Conservation (phyloP, 192 early-diverging fungal species). For the Coemansia erecta region DNA sequence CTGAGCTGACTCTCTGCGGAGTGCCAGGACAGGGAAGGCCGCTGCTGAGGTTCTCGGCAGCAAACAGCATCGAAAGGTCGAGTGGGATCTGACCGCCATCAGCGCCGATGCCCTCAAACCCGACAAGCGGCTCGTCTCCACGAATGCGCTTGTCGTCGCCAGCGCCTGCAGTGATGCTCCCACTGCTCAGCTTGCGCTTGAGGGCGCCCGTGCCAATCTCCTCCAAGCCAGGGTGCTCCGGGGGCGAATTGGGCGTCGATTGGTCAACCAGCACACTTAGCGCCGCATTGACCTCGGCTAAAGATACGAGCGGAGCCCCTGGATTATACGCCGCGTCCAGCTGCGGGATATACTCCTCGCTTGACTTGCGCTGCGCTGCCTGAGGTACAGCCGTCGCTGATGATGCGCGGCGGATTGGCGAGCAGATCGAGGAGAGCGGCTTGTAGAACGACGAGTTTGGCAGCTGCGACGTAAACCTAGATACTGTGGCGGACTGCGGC, state of each 20-base stretch:
- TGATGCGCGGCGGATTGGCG: constrained; percentile 14
- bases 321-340: constrained; percentile 6
- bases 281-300: constrained; percentile 34
- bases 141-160: constrained; percentile 17
- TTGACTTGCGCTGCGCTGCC: neutral
- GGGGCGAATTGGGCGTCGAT: neutral
- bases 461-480: constrained; percentile 34
- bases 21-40: neutral
- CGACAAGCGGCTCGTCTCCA: neutral
- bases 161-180: neutral
- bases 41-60: neutral
- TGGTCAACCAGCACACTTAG: constrained; percentile 22
- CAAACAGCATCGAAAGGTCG: constrained; percentile 17
- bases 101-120: neutral
- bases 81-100: neutral
- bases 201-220: neutral
- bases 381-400: constrained; percentile 1
- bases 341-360: neutral
- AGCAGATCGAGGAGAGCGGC: constrained; percentile 44
- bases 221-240: neutral
- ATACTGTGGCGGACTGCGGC: neutral
- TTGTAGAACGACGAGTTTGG: constrained; percentile 54
- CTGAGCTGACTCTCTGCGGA: constrained; percentile 5
- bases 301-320: constrained; percentile 20
- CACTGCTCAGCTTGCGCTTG: constrained; percentile 18